Percentiles rank a stretch among this genome's conserved stretches.
phyloP scores from a whole-genome alignment of 1,284 basidiomycete species.

The Leccinum fuscescens region DNA sequence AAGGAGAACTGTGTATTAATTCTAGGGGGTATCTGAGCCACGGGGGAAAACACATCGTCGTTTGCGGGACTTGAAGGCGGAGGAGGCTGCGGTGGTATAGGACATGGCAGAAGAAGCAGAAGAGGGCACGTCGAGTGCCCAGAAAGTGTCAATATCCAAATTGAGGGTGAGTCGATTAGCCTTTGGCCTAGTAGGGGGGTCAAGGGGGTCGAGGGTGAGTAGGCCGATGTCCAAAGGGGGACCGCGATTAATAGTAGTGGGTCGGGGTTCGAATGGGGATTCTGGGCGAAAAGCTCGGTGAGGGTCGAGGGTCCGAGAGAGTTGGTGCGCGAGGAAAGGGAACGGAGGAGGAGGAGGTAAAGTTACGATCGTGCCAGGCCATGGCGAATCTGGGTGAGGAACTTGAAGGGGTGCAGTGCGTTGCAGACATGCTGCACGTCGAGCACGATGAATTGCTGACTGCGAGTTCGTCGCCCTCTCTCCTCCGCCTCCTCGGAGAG shows the following conservation, averaged over 20 bases:
- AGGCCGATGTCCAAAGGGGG: constrained; percentile 19
- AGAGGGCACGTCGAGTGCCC: constrained; percentile 17
- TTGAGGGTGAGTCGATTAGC: constrained; percentile 25
- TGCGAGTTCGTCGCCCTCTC: constrained; percentile 30
- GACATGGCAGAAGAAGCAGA: constrained; percentile 28
- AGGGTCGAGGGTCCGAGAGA: constrained; percentile 10
- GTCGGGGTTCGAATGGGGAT: constrained; percentile 26
- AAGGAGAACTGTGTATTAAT: constrained; percentile 7
- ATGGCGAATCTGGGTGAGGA: neutral
- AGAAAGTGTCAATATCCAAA: constrained; percentile 18
- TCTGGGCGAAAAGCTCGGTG: constrained; percentile 6
- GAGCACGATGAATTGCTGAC: constrained; percentile 6
- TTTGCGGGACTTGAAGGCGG: constrained; percentile 11
- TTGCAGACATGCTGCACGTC: constrained; percentile 35
- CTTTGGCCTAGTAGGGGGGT: constrained; percentile 6
- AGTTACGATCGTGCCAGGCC: neutral
- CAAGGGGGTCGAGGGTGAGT: constrained; percentile 2
- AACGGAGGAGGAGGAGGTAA: constrained; percentile 9
- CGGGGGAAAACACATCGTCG: constrained; percentile 19
- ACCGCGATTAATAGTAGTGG: neutral
- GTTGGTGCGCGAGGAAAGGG: constrained; percentile 19
- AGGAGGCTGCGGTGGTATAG: constrained; percentile 25
- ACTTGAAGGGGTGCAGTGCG: constrained; percentile 25
- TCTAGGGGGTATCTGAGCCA: constrained; percentile 5
- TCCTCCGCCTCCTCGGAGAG: constrained; percentile 30